Base-by-base conservation (phyloP, 768 basidiomycete genomes). In the Boletales sp. region DNA sequence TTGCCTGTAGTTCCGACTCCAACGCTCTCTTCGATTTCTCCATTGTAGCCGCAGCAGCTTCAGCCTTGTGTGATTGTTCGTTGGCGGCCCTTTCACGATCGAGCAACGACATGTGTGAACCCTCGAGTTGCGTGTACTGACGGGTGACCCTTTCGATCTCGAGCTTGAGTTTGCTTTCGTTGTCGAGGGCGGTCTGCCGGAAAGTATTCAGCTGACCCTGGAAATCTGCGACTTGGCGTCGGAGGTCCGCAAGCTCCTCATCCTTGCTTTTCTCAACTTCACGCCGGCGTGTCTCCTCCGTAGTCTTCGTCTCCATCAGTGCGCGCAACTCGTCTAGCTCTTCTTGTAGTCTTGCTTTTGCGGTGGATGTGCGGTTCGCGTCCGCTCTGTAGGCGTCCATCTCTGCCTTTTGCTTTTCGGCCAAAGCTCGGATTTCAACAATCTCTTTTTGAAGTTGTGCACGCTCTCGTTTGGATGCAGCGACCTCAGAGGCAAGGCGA, bases 261-360 rank as follows among this genome's bases (percentile, higher is more conserved):
- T 97, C 94, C 59, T 86, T 90, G 68, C 87, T 87, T 67, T 84
- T 86, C 65, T 93, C 90, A 1, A 84, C 91, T 62, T 97, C 90
- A 31, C 77, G 79, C 15, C 90, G 81, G 29, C 86, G 84, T 9
- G 81, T 86, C 60, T 93, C 94, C 65, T 97, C 94, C 21, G 83
- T 85, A 0, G 85, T 80, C 66, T 93, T 97, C 1, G 89, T 87
- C 40, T 86, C 84, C 72, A 97, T 80, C 13, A 89, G 71, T n/a
- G 80, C 72, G 8, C 94, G 85, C 8, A 98, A 75, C 53, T 90
- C 87, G 59, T 95, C 94, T 11, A 97, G 73, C 67, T 97, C 94
- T 36, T 76, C 79, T 59, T 90, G 84, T 3, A 95, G 72, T 59
- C 84, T 87, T 24, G 71, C 71, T 24, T 81, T 82, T 3, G 76